Evolutionary conservation across 169 alveolate genomes (phyloP), one percentile per base, ranked within the genome.

Genomic region (Cyclospora cayetanensis): DNA sequence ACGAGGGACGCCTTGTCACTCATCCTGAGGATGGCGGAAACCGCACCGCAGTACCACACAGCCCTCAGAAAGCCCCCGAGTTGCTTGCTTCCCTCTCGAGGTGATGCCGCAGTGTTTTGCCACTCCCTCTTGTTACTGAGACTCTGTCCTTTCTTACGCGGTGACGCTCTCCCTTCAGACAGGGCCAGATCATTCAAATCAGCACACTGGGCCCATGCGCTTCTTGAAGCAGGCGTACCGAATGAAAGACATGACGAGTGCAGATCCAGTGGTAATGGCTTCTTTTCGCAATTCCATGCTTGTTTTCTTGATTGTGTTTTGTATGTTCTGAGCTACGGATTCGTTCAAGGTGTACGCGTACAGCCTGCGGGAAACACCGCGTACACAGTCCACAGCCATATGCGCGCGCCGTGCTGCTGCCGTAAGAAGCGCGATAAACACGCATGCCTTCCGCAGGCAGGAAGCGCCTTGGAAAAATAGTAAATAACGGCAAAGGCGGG

Each of bases 231-330:
- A 31, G 25, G 0, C 89, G 27, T 50, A 79, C 89, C 72, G 27
- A 29, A 79, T 42, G 52, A 79, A 46, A 52, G 89, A 79, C 4
- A 60, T 79, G 52, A 79, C 89, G 29, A 79, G 35, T n/a, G 89
- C 68, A 25, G 66, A 79, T 79, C 89, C 89, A 46, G 74, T 79
- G 27, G 52, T n/a, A 39, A 79, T 79, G 65, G 35, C 46, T 4
- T 79, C 89, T 12, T 79, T 46, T 52, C 89, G 41, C 5, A 50
- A 50, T 5, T 46, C 89, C 72, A 50, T 43, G 42, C 31, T 46
- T 35, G 89, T 31, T 39, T 29, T 46, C 25, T 79, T 79, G 72
- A 79, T 52, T 3, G 89, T 60, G 7, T 12, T 79, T 34, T 79
- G 66, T 72, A 79, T 79, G 0, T 50, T 46, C 27, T 50, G 72